Base-by-base conservation (phyloP, 768 basidiomycete species). In the Lactifluus piperatus region DNA sequence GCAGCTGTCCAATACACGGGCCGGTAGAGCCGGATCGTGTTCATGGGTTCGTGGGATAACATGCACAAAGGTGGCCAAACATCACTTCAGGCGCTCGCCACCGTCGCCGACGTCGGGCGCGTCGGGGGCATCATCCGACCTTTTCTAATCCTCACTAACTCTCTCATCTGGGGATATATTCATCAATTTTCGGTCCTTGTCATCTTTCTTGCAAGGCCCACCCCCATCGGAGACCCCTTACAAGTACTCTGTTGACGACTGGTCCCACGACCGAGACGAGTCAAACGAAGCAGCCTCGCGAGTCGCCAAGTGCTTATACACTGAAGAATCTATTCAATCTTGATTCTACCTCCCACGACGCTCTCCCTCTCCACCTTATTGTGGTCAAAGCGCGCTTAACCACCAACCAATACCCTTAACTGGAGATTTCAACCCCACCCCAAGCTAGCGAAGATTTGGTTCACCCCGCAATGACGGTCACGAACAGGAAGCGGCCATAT, bases 401-500 rank as follows among this genome's bases (percentile, higher is more conserved):
- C 30, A 46, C 50, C 51, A 11, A n/a, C 55, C 9, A n/a, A 45
- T 32, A 32, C 26, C 49, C 30, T 4, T 14, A 34, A 51, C 54
- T 46, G 34, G 44, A 39, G 24, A 22, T 46, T n/a, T 41, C 43
- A 4, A 51, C 26, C 37, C 30, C 34, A 24, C 44, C 32, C 45
- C 32, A 16, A 46, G 54, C n/a, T 32, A 34, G 14, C 29, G n/a
- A 47, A 22, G 37, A 27, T 43, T 52, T 36, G 29, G 36, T 56
- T 45, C 36, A 18, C 26, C 64, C 64, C 43, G 44, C 46, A 18
- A 85, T 85, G 83, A 85, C 84, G 29, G 78, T 85, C 59, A 84
- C 82, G 54, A 82, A 83, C 65, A 79, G 83, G 58, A 85, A 84
- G 71, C 77, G 81, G 53, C 81, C 82, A 69, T 77, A 79, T 60